phyloP scores from a whole-genome alignment of 768 basidiomycete species.

The Suillus weaverae region DNA sequence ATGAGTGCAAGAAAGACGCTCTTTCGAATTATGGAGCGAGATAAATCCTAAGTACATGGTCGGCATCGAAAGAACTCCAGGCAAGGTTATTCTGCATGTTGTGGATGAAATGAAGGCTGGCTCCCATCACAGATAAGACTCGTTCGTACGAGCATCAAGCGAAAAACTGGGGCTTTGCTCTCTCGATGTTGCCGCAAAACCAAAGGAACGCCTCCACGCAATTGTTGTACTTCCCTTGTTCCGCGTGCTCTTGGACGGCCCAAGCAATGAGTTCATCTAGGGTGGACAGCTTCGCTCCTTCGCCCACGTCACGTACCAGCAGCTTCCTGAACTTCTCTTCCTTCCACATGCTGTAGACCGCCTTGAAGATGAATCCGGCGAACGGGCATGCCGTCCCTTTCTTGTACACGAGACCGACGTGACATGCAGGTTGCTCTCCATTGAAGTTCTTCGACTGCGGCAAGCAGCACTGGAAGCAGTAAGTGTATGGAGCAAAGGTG shows the following conservation, averaged over 20 bases:
- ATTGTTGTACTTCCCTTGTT: background rate
- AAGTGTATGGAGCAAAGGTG: rapidly evolving
- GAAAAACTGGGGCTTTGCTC: background rate
- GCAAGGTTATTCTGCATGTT: too few species aligned
- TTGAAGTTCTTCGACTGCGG: background rate
- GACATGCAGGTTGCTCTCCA: background rate
- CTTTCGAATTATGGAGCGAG: too few species aligned
- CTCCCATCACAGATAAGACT: too few species aligned
- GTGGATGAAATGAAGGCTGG: too few species aligned
- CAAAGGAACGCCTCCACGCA: background rate
- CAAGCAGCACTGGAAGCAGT: background rate
- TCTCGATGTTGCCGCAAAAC: background rate
- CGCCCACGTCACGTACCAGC: background rate
- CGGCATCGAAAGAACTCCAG: too few species aligned
- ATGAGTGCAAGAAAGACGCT: too few species aligned
- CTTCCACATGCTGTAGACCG: background rate
- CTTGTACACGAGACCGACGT: background rate
- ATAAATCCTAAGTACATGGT: too few species aligned
- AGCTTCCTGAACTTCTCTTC: background rate
- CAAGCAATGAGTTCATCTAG: background rate
- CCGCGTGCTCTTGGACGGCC: background rate
- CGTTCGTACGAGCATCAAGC: too few species aligned
- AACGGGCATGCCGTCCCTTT: background rate
- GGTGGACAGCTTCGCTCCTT: background rate
- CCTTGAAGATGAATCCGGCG: background rate